phyloP scores from a whole-genome alignment of 805 yeast species.

The Hanseniaspora lindneri region DNA sequence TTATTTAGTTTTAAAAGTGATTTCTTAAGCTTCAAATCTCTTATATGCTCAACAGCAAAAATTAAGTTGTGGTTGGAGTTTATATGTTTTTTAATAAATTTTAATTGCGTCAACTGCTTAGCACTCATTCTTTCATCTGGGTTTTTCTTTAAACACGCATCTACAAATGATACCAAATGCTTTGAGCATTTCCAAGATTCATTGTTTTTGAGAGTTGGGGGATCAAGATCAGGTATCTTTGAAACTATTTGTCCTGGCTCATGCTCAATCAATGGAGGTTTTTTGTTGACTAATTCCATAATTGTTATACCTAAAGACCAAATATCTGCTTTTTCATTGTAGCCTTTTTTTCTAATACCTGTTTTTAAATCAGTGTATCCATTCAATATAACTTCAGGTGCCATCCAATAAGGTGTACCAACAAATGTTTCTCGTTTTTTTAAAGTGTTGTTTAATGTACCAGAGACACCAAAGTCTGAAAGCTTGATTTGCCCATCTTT shows the following conservation, averaged over 20 bases:
- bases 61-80: slow-evolving; percentile 29
- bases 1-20: neutral
- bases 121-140: slow-evolving; percentile 59
- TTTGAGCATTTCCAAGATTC: slow-evolving; percentile 3
- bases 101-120: slow-evolving; percentile 38
- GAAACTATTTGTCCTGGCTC: slow-evolving; percentile 70
- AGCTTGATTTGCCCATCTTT: slow-evolving; percentile 58
- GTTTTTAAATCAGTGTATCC: slow-evolving; percentile 24
- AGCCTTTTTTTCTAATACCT: slow-evolving; percentile 34
- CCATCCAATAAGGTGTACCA: slow-evolving; percentile 98
- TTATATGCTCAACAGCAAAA: slow-evolving; percentile 31
- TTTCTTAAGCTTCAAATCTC: neutral
- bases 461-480: slow-evolving; percentile 91
- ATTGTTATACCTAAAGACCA: slow-evolving; percentile 95
- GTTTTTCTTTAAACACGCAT: slow-evolving; percentile 52
- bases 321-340: slow-evolving; percentile 78
- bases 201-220: slow-evolving; percentile 39
- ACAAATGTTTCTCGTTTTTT: slow-evolving; percentile 64
- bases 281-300: slow-evolving; percentile 70
- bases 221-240: slow-evolving; percentile 50
- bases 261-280: slow-evolving; percentile 62
- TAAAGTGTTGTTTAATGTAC: slow-evolving; percentile 60
- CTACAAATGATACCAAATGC: slow-evolving; percentile 44
- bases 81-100: slow-evolving; percentile 35
- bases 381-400: slow-evolving; percentile 78